Evolutionary conservation across 805 yeast species (phyloP), one percentile per base, ranked within the genome.

Genomic region (Candida ulmi): DNA sequence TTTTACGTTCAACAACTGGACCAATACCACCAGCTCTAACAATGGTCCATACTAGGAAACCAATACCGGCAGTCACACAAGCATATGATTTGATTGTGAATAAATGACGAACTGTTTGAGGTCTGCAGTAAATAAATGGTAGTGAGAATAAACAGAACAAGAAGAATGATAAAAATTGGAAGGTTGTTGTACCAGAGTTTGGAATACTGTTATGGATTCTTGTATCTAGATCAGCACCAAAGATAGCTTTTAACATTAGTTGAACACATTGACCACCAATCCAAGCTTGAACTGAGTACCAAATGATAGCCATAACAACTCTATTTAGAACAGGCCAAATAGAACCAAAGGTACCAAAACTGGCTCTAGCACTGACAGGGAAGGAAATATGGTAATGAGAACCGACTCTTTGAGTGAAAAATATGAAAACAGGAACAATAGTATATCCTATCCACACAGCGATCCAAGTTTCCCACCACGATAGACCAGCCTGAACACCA

Each of bases 401-500:
- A 49, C 96, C 96, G 38, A 85, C 74, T 51, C 95, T 69, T 17
- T 95, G 84, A 16, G 84, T 71, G n/a, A 78, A 55, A 5, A 76
- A 72, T 26, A 88, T 82, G 50, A 87, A 85, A 1, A 72, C 49
- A 45, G 84, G 91, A 45, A 85, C 78, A 35, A 84, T 61, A 16
- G 69, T 55, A 60, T 88, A 88, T 7, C 96, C 96, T 15, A 88
- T 46, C 93, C 95, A 86, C 18, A 88, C 93, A 2, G 93, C 76
- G 29, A 88, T 64, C 95, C 95, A 88, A 11, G 84, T 79, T 56
- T 81, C 88, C 95, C 95, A 88, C 95, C 95, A 87, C 15, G 81
- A 74, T 62, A 88, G 65, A 11, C 93, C 93, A 17, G 79, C 76
- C 38, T 71, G 68, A 41, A 83, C 81, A 52, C 95, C 95, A 0